Percentiles rank a stretch among this genome's conserved stretches.
phyloP scores from a whole-genome alignment of 2,329 filamentous ascomycete genomes.

The Westerdykella ornata region DNA sequence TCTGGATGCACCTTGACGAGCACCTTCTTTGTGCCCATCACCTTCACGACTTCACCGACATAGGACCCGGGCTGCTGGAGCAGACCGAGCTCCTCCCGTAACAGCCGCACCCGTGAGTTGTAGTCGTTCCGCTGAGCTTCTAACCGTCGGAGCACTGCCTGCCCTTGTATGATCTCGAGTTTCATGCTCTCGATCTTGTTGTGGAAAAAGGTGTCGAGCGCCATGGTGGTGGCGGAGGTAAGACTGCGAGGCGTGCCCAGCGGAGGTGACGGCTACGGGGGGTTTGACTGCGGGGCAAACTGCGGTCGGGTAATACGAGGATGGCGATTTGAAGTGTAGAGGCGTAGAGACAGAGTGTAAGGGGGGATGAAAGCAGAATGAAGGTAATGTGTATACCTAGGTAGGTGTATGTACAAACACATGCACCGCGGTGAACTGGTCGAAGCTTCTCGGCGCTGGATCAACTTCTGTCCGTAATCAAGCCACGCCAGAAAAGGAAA shows the following conservation, averaged over 20 bases:
- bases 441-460: neutral
- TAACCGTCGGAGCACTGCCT: conserved; percentile 86
- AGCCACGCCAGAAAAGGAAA: neutral
- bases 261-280: neutral
- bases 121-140: conserved; percentile 99
- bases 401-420: too few species aligned
- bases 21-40: conserved; percentile 99
- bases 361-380: too few species aligned
- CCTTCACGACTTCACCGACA: conserved; percentile 99
- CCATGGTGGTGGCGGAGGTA: conserved; percentile 60
- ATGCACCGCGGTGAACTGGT: neutral
- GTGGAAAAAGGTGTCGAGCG: conserved; percentile 98
- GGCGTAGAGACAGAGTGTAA: too few species aligned
- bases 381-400: too few species aligned
- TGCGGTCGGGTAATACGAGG: neutral
- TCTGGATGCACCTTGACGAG: conserved; percentile 98
- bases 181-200: conserved; percentile 99
- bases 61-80: conserved; percentile 97
- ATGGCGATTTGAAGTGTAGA: too few species aligned
- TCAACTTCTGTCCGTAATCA: neutral
- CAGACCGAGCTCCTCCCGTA: conserved; percentile 91
- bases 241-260: conserved; percentile 1
- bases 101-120: conserved; percentile 91
- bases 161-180: conserved; percentile 98
- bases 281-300: neutral